A percentile compares a stretch with the other conserved stretches of the same genome.
Conservation (phyloP, 345 rosid species). For the Lepidium sativum region DNA sequence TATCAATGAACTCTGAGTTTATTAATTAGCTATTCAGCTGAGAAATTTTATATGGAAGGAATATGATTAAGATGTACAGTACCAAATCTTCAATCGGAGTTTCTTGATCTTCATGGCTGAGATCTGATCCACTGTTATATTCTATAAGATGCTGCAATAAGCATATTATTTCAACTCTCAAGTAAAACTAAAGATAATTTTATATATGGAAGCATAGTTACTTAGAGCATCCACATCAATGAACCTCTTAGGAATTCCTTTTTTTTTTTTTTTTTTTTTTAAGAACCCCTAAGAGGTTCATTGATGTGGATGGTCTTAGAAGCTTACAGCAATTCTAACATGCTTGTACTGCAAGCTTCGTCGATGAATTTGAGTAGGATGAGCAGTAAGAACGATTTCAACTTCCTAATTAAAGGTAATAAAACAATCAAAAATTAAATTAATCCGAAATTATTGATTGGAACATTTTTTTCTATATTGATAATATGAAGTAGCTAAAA, state of each 20-base stretch:
- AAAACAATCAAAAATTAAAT: too few relatives aligned
- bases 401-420: too few relatives aligned
- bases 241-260: too few relatives aligned
- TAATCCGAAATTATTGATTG: too few relatives aligned
- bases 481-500: too few relatives aligned
- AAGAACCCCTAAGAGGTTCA: too few relatives aligned
- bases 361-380: conserved; percentile 88
- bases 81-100: conserved; percentile 94
- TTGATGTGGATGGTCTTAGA: too few relatives aligned
- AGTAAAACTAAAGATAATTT: neutral
- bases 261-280: too few relatives aligned
- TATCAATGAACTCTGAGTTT: neutral
- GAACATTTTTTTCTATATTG: too few relatives aligned
- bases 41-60: neutral
- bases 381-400: conserved; percentile 97
- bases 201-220: too few relatives aligned
- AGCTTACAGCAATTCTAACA: conserved; percentile 82
- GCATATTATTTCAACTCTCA: conserved; percentile 7
- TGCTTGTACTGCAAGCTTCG: conserved; percentile 94
- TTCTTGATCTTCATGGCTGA: conserved; percentile 86
- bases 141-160: conserved; percentile 79
- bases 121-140: conserved; percentile 79
- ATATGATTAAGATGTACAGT: neutral
- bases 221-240: too few relatives aligned
- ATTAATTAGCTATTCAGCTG: neutral